Evolutionary conservation across 2,329 filamentous ascomycete genomes (phyloP).

Genomic region (Pezicula neosporulosa): DNA sequence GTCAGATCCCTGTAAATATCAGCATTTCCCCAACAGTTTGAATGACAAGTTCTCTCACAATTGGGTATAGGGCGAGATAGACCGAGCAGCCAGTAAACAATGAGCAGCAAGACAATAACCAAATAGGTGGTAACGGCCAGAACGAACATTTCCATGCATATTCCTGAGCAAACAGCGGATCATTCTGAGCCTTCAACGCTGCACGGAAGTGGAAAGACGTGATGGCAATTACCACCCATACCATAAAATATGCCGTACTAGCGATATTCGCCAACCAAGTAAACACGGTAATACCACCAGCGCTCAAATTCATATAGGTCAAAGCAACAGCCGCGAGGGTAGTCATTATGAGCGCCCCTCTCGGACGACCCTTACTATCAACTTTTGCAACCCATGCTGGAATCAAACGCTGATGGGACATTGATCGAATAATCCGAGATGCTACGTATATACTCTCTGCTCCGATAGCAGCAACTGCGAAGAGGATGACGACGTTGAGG

Average conservation of each 20-base stretch:
- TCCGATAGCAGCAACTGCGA: conserved; percentile 7
- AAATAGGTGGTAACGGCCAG: conserved; percentile 8
- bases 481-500: conserved; percentile 13
- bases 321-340: conserved; percentile 5
- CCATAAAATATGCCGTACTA: conserved; percentile 7
- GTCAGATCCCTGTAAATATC: neutral
- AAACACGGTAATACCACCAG: conserved; percentile 9
- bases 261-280: conserved; percentile 12
- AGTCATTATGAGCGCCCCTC: conserved; percentile 7
- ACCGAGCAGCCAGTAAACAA: neutral
- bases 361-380: conserved; percentile 7
- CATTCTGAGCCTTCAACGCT: conserved; percentile 45
- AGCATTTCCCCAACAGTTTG: neutral
- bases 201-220: conserved; percentile 59
- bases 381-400: conserved; percentile 10
- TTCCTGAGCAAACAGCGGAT: conserved; percentile 6
- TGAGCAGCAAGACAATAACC: conserved; percentile 3
- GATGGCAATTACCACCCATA: conserved; percentile 59
- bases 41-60: neutral
- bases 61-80: neutral
- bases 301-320: conserved; percentile 11
- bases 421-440: conserved; percentile 18
- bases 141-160: conserved; percentile 6
- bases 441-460: conserved; percentile 18
- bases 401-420: conserved; percentile 12